Percentiles rank a stretch among this genome's conserved stretches.
Conservation (phyloP, 805 yeast species). For the Lachancea meyersii region DNA sequence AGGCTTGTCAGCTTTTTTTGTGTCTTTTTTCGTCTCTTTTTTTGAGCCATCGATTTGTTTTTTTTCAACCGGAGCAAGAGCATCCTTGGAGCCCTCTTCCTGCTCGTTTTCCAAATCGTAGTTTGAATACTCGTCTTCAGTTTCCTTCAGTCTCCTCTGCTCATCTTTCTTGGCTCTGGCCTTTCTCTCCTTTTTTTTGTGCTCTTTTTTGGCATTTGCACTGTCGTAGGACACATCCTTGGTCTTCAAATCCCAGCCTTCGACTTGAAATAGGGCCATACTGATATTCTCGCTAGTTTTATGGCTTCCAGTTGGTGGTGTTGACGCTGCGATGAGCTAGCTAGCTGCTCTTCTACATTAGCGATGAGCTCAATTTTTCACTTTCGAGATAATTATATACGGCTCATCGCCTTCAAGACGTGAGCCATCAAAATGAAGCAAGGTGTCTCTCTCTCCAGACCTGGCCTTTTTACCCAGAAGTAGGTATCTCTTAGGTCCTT, state of each 20-base stretch:
- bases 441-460: too few relatives aligned
- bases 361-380: conserved; percentile 5
- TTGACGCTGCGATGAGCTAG: background rate
- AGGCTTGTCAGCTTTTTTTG: conserved; percentile 4
- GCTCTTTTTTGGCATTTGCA: conserved; percentile 24
- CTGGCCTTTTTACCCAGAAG: too few relatives aligned
- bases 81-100: conserved; percentile 9
- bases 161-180: conserved; percentile 20
- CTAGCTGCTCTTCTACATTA: background rate
- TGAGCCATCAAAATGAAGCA: background rate
- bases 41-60: background rate
- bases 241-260: conserved; percentile 70
- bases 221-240: conserved; percentile 47
- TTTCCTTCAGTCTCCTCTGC: conserved; percentile 8
- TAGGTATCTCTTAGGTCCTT: too few relatives aligned
- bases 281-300: background rate
- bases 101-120: conserved; percentile 15
- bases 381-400: background rate
- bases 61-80: background rate
- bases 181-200: conserved; percentile 22
- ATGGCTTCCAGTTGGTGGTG: background rate
- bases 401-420: conserved; percentile 2
- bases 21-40: conserved; percentile 3
- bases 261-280: conserved; percentile 72
- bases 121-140: conserved; percentile 3